Evolutionary conservation across 2,329 filamentous ascomycete genomes (phyloP).

Genomic region (Exophiala calicioides): DNA sequence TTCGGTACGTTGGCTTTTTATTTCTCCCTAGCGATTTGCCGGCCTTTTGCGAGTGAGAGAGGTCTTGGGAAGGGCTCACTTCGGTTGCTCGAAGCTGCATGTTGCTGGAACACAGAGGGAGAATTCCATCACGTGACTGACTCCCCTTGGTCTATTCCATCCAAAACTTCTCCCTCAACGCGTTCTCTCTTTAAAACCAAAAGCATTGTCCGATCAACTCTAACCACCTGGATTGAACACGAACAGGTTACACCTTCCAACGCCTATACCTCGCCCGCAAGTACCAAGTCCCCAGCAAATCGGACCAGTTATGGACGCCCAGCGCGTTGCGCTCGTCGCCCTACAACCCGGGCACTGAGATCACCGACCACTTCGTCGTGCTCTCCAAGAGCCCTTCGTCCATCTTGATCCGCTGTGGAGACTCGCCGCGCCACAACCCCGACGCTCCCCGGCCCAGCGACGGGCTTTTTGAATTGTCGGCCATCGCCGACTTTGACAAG

Average conservation of each 20-base stretch:
- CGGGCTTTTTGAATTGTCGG: conserved; percentile 67
- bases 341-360: conserved; percentile 64
- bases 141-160: too few relatives aligned
- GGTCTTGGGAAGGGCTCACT: too few relatives aligned
- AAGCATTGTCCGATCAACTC: not conserved
- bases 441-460: conserved; percentile 60
- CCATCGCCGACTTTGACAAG: conserved; percentile 59
- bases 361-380: conserved; percentile 73
- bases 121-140: not conserved
- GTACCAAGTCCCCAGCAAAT: conserved; percentile 29
- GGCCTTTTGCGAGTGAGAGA: too few relatives aligned
- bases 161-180: too few relatives aligned
- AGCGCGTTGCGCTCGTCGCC: conserved; percentile 56
- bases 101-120: too few relatives aligned
- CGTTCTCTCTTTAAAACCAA: not conserved
- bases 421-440: conserved; percentile 57
- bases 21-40: not conserved
- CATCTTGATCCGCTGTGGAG: conserved; percentile 67
- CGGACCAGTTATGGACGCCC: conserved; percentile 61
- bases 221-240: not conserved
- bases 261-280: conserved; percentile 24
- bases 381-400: conserved; percentile 62
- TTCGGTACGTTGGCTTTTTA: conserved; percentile 4
- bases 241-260: conserved; percentile 47
- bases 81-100: too few relatives aligned